Percentiles rank a stretch among this genome's conserved stretches.
Evolutionary conservation across 2,329 filamentous ascomycete species (phyloP).

Genomic region (Phialophora macrospora): DNA sequence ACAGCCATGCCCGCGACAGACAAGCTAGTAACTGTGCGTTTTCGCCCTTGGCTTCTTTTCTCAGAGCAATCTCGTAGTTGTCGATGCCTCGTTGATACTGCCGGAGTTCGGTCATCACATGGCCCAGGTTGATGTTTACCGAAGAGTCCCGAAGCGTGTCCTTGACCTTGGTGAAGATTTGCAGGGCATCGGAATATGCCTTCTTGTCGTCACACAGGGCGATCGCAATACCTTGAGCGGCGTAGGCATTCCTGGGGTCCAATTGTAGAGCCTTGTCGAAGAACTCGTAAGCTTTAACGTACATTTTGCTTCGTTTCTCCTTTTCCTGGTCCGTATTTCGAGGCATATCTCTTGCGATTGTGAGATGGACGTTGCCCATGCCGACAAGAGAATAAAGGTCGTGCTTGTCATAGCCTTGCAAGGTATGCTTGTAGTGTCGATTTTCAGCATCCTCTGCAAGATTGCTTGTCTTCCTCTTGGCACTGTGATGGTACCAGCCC

Average conservation of each 20-base stretch:
- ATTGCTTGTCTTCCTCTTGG: constrained; percentile 79
- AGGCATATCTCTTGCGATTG: constrained; percentile 90
- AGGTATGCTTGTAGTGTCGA: constrained; percentile 92
- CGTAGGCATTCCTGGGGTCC: constrained; percentile 94
- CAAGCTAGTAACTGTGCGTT: constrained; percentile 80
- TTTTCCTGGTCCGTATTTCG: constrained; percentile 87
- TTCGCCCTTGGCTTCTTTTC: constrained; percentile 61
- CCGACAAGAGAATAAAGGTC: constrained; percentile 95
- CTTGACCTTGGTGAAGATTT: constrained; percentile 86
- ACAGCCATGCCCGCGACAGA: constrained; percentile 83
- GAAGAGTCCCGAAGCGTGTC: constrained; percentile 88
- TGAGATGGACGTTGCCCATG: constrained; percentile 94
- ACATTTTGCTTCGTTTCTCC: constrained; percentile 84
- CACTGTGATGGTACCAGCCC: constrained; percentile 91
- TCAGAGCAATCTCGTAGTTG: constrained; percentile 83
- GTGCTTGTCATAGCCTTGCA: constrained; percentile 95
- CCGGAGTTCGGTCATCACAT: constrained; percentile 86
- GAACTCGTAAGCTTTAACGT: constrained; percentile 93
- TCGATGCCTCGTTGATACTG: constrained; percentile 93
- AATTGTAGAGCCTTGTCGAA: constrained; percentile 96
- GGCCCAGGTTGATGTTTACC: constrained; percentile 90
- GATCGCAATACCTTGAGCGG: constrained; percentile 93
- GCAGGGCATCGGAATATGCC: constrained; percentile 78
- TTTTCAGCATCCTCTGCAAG: constrained; percentile 89
- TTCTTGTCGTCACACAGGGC: constrained; percentile 93